These are phyloP conservation scores for Globisporangium takayamanum DNA, from an alignment of 352 stramenopile genomes.

Conservation along the genomic window DNA sequence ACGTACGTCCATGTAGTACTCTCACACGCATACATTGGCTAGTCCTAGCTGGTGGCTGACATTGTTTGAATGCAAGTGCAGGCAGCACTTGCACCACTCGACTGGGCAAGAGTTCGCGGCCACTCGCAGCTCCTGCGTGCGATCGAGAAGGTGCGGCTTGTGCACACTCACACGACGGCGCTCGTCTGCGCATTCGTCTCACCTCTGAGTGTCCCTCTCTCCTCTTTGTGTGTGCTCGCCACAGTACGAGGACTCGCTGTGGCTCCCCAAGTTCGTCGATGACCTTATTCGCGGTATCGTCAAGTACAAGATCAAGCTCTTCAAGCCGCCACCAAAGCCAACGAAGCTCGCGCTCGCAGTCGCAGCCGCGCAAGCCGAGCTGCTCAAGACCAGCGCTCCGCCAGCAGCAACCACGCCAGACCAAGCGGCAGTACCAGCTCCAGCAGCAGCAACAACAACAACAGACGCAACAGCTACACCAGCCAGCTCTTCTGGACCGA, in stretches of 20 bases:
- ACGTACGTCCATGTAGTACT: slow-evolving; percentile 21
- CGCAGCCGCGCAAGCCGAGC: neutral
- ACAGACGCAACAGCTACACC: neutral
- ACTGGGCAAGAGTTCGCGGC: slow-evolving; percentile 48
- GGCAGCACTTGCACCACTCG: slow-evolving; percentile 38
- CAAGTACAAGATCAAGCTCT: slow-evolving; percentile 72
- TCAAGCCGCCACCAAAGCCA: slow-evolving; percentile 35
- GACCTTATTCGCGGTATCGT: slow-evolving; percentile 65
- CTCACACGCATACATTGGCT: neutral
- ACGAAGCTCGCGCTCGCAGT: slow-evolving; percentile 4
- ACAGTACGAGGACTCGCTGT: slow-evolving; percentile 54
- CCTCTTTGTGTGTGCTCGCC: neutral
- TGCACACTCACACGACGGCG: neutral
- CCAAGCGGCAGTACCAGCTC: neutral
- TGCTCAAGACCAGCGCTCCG: too few relatives aligned
- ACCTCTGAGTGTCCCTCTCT: neutral
- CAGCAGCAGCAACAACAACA: neutral
- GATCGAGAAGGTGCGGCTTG: slow-evolving; percentile 38
- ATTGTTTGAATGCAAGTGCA: neutral
- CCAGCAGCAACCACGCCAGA: too few relatives aligned
- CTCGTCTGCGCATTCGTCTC: neutral
- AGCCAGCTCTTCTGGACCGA: neutral
- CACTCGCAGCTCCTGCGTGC: slow-evolving; percentile 40
- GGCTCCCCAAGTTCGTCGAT: slow-evolving; percentile 65
- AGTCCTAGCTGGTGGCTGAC: neutral